Base-by-base conservation (phyloP, 306 rosid species). In the Begonia masoniana region DNA sequence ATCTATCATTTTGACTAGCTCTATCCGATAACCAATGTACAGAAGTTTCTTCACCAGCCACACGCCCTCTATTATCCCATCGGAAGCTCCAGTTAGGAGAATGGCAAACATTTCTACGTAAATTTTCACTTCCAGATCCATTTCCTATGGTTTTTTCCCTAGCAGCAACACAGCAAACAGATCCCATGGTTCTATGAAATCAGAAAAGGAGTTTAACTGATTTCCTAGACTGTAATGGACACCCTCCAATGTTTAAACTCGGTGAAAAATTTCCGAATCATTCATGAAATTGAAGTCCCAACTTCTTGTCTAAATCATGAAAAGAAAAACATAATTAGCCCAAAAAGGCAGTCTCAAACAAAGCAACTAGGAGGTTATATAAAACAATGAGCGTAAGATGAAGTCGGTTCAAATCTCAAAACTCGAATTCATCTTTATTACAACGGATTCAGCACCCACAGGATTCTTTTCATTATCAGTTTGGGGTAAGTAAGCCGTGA, bases 1-100 rank as follows among this genome's bases (percentile, higher is more conserved):
- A 45, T 45, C n/a, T 10, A 45, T 11, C n/a, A 45, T 45, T 45
- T 11, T 10, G 9, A 35, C 76, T 62, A 12, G 71, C 35, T 15
- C 76, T 76, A 59, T 78, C 81, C 7, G 85, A 71, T 51, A 65
- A 47, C 69, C 74, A 72, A 58, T 76, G 59, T 5, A 65, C 42
- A 15, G 85, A 62, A 46, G 75, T 70, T n/a, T 10, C 49, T 45
- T 45, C 49, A 45, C 49, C 49, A 45, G 49, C 49, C 15, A 45
- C 49, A 45, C 49, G 49, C 19, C 74, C 85, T 50, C 81, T 60
- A 5, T 45, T 45, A 45, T 45, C 49, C 49, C 49, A 45, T n/a
- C 49, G 49, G 49, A 45, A 4, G 49, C 49, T 45, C 49, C 49
- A 45, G 13, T 4, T 10, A 10, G 49, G 49, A 4, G 49, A 45